These are phyloP conservation scores for Metarhizium anisopliae DNA, from an alignment of 2,329 filamentous ascomycete genomes.

Conservation along the genomic window DNA sequence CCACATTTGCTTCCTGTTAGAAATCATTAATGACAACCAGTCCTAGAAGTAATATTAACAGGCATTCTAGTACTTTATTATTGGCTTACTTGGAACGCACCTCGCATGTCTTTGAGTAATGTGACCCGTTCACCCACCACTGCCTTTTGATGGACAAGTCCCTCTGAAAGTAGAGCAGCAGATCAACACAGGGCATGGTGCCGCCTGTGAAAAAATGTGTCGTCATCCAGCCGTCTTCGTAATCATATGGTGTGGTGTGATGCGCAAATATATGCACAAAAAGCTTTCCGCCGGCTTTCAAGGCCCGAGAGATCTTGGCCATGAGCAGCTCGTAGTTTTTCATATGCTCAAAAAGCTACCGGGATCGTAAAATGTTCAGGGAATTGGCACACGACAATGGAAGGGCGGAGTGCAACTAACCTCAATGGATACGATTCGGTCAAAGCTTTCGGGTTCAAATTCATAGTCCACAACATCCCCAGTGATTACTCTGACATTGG, in stretches of 20 bases:
- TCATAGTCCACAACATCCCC: slow-evolving; percentile 59
- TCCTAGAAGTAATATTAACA: slow-evolving; percentile 27
- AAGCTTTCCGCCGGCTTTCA: slow-evolving; percentile 55
- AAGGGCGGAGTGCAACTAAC: slow-evolving; percentile 12
- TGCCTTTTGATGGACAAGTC: slow-evolving; percentile 51
- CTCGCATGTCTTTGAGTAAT: slow-evolving; percentile 64
- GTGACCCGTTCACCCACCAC: slow-evolving; percentile 62
- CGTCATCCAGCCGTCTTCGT: slow-evolving; percentile 66
- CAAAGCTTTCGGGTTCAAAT: slow-evolving; percentile 48
- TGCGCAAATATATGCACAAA: slow-evolving; percentile 64
- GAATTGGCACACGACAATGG: background rate
- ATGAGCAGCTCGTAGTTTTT: slow-evolving; percentile 64
- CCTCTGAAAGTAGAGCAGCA: slow-evolving; percentile 58
- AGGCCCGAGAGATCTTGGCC: slow-evolving; percentile 48
- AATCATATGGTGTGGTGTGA: slow-evolving; percentile 58
- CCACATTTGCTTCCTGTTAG: slow-evolving; percentile 52
- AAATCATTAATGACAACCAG: slow-evolving; percentile 53
- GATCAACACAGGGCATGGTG: slow-evolving; percentile 60
- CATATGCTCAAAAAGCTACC: slow-evolving; percentile 64
- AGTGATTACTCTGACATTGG: slow-evolving; percentile 55
- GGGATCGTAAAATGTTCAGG: background rate
- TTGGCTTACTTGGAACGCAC: slow-evolving; percentile 24
- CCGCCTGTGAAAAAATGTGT: slow-evolving; percentile 65
- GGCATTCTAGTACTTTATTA: background rate
- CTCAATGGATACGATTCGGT: slow-evolving; percentile 59